Conservation (phyloP, 768 basidiomycete species). For the Lanmaoa pseudosensibilis region DNA sequence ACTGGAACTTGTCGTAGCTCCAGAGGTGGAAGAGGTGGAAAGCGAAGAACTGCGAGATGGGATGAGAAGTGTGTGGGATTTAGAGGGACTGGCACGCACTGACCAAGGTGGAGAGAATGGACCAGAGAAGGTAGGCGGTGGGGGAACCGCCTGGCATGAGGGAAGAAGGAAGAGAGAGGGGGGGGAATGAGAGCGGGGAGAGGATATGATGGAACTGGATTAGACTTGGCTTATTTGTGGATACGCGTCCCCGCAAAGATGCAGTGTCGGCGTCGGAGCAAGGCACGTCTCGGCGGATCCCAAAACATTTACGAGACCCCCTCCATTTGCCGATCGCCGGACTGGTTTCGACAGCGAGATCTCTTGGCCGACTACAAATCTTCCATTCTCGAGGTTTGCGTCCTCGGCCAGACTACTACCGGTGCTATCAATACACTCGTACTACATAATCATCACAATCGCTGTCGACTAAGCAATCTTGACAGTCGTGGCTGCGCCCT, state of each 20-base stretch:
- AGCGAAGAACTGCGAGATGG: constrained; percentile 55
- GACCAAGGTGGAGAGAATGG: constrained; percentile 65
- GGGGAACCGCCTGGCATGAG: constrained; percentile 75
- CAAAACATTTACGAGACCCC: too few species aligned
- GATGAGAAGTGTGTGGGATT: constrained; percentile 1
- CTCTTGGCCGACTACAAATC: not conserved
- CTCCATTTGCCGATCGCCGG: not conserved
- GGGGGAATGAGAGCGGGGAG: not conserved
- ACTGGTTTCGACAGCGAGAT: not conserved
- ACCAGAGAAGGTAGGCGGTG: constrained; percentile 75
- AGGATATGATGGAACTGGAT: not conserved
- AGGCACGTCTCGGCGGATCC: not conserved
- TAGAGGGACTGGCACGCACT: constrained; percentile 25
- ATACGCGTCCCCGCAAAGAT: constrained; percentile 23
- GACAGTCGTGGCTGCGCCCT: constrained; percentile 32
- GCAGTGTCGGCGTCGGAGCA: not conserved
- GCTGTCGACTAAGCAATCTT: constrained; percentile 27
- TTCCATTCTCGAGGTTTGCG: not conserved
- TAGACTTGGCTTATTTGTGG: constrained; percentile 8
- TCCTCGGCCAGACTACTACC: too few species aligned
- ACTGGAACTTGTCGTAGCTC: constrained; percentile 75
- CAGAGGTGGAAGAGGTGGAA: constrained; percentile 78
- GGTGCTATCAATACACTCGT: not conserved
- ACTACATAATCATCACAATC: too few species aligned
- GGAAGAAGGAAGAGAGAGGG: not conserved